Evolutionary conservation across 2,329 filamentous ascomycete genomes (phyloP), one percentile per base, ranked within the genome.

Genomic region (Sclerotinia sclerotiorum): DNA sequence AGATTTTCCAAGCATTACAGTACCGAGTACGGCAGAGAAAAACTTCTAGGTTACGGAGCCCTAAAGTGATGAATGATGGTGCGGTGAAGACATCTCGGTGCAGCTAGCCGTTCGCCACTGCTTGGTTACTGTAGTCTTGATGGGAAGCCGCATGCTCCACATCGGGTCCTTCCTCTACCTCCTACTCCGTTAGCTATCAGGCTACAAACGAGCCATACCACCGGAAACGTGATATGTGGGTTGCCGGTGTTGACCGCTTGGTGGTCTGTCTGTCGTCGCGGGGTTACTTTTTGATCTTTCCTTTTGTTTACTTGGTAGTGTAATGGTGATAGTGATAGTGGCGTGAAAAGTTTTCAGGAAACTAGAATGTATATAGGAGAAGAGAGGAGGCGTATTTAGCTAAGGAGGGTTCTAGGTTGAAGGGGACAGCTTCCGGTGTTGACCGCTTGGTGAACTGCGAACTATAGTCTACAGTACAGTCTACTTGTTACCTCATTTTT

Each of bases 81-180:
- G 58, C 58, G 58, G 58, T 62, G 58, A 62, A 49, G 58, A 62
- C 44, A 62, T 62, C 58, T 62, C 44, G 58, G 58, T 62, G 58
- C 58, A 62, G 58, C 27, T 49, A 62, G 58, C 58, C 58, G 58
- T 62, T 62, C 44, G 58, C 27, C 48, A 49, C 58, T 35, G 44
- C 39, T 49, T 62, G 21, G 58, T 46, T 62, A 62, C 58, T 62
- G 58, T 49, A 39, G 57, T 61, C 13, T 61, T 48, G 57, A 24
- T 32, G 57, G 57, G 42, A 32, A 48, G 57, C 44, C 27, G 27
- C 58, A 62, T 35, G n/a, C 58, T 62, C 58, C 58, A 49, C 58
- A 49, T 62, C 44, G 27, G 44, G 58, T 35, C 44, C 29, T 35
- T 35, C 44, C 29, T 24, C 21, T 32, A 44, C 5, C 19, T 58